Percentiles rank a stretch among this genome's conserved stretches.
Evolutionary conservation across 2,329 filamentous ascomycete genomes (phyloP).

Genomic region (Aureobasidium sp.): DNA sequence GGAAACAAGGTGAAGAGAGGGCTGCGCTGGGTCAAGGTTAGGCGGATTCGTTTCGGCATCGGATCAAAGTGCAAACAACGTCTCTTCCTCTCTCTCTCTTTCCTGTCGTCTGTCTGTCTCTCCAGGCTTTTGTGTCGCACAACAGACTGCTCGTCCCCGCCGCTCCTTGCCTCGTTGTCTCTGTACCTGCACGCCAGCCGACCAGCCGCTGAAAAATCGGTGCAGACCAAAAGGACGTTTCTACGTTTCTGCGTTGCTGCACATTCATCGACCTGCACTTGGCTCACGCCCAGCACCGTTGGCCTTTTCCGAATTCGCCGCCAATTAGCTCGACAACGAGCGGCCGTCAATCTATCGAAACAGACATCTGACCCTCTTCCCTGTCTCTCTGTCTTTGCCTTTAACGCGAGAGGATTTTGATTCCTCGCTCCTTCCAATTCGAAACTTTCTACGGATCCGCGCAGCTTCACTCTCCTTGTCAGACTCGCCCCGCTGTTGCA

Average conservation of each 20-base stretch:
- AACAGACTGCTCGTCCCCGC: constrained; percentile 1
- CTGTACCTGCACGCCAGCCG: not conserved
- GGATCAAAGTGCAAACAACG: constrained; percentile 8
- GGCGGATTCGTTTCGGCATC: constrained; percentile 3
- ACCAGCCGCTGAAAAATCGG: constrained; percentile 4
- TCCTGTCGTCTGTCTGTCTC: not conserved
- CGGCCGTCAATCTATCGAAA: constrained; percentile 13
- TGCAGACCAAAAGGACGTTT: constrained; percentile 6
- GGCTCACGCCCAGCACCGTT: not conserved
- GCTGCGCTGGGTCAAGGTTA: constrained; percentile 7
- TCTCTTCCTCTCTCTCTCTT: not conserved
- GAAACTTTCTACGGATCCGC: not conserved
- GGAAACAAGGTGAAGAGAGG: not conserved
- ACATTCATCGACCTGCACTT: constrained; percentile 3
- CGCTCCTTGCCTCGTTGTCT: constrained; percentile 10
- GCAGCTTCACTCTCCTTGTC: constrained; percentile 16
- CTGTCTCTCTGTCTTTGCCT: not conserved
- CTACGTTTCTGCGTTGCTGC: constrained; percentile 9
- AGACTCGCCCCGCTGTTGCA: constrained; percentile 14
- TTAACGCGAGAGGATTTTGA: too few relatives aligned
- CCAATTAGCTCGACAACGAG: constrained; percentile 10
- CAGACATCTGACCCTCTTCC: constrained; percentile 6
- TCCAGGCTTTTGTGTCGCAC: not conserved
- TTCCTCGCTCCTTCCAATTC: not conserved
- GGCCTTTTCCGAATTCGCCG: constrained; percentile 6